phyloP scores from a whole-genome alignment of 495 filamentous ascomycete genomes.

The Xylaria cubensis region DNA sequence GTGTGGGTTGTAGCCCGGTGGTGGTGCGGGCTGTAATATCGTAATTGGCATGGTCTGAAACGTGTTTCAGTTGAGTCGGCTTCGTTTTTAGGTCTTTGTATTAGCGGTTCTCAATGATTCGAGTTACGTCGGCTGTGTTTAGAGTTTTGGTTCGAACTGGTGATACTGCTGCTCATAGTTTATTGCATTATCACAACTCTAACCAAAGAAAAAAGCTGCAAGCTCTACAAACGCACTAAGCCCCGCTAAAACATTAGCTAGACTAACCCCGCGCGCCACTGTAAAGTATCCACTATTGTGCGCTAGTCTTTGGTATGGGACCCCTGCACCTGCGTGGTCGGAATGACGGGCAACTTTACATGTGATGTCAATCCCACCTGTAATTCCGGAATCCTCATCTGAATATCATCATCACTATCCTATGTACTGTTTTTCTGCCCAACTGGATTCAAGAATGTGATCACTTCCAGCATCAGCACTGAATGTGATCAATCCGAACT shows the following conservation, averaged over 20 bases:
- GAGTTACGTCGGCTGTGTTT: background rate
- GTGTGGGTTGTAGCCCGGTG: conserved; percentile 23
- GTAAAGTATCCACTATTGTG: conserved; percentile 3
- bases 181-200: background rate
- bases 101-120: background rate
- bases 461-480: background rate
- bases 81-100: background rate
- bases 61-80: background rate
- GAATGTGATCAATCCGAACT: background rate
- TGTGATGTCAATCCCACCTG: conserved; percentile 25
- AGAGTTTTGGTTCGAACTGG: background rate
- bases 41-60: conserved; percentile 39
- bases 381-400: background rate
- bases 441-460: background rate
- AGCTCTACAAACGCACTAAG: conserved; percentile 1
- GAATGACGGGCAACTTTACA: conserved; percentile 7
- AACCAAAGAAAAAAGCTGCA: conserved; percentile 17
- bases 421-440: background rate
- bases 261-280: conserved; percentile 3
- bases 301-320: background rate
- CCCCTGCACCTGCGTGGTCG: background rate
- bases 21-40: conserved; percentile 36
- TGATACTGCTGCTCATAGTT: background rate
- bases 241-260: conserved; percentile 2
- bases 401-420: conserved; percentile 10